Percentiles rank a stretch among this genome's conserved stretches.
Conservation (phyloP, 2,329 filamentous ascomycete species). For the Colletotrichum acutatum region DNA sequence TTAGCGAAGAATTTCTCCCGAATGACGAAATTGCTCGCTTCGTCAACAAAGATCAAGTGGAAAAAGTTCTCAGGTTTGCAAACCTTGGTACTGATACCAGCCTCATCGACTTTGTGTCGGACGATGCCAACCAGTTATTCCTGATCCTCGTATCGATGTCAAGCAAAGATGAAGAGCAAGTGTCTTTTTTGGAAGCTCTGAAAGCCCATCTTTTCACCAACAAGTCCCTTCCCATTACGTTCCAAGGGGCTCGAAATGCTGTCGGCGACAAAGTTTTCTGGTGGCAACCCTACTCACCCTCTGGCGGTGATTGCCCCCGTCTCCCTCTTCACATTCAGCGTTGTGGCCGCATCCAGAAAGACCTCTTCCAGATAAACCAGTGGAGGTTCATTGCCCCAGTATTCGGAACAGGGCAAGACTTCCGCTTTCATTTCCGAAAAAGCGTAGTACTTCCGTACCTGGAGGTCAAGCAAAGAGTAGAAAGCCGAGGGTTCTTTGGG, state of each 20-base stretch:
- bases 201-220: neutral
- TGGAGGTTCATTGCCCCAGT: neutral
- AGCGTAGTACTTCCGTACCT: neutral
- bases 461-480: neutral
- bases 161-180: neutral
- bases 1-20: neutral
- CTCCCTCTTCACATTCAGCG: neutral
- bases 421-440: neutral
- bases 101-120: neutral
- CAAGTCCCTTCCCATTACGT: neutral
- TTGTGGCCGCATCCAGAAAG: neutral
- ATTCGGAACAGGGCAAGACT: neutral
- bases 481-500: constrained; percentile 1
- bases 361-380: neutral
- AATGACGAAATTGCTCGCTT: neutral
- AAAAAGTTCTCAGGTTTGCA: neutral
- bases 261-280: neutral
- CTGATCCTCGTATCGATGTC: neutral
- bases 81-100: neutral
- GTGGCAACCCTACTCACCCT: neutral
- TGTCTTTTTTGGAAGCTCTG: neutral
- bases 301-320: neutral
- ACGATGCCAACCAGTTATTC: neutral
- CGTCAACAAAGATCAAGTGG: neutral
- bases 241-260: neutral